A percentile compares a stretch with the other conserved stretches of the same genome.
These are phyloP conservation scores for Selaginella tamariscina DNA, from an alignment of 75 land plant species.

Conservation along the genomic window DNA sequence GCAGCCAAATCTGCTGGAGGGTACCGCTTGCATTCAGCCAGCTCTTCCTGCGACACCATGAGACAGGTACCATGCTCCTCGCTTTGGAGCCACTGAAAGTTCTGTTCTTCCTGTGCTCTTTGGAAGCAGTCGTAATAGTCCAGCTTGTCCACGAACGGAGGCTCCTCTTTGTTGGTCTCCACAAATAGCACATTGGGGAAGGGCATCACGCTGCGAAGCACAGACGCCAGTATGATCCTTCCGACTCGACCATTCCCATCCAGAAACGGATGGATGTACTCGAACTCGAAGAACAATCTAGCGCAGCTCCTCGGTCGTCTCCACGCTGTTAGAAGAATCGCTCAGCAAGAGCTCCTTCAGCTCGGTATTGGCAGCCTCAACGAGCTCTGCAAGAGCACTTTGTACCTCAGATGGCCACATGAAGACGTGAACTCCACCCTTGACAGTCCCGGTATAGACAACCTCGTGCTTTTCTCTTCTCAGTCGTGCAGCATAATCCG, in stretches of 20 bases:
- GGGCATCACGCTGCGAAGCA: neutral
- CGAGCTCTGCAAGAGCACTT: neutral
- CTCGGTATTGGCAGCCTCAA: neutral
- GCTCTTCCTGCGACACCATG: neutral
- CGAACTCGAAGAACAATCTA: conserved; percentile 7
- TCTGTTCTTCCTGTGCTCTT: neutral
- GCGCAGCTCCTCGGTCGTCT: neutral
- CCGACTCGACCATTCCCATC: conserved; percentile 10
- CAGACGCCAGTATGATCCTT: neutral
- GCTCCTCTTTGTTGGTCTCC: neutral
- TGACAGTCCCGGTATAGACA: neutral
- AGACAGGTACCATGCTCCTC: neutral
- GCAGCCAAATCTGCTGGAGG: neutral
- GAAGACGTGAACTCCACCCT: conserved; percentile 3
- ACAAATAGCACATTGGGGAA: conserved; percentile 7
- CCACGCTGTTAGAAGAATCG: neutral
- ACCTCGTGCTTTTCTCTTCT: neutral
- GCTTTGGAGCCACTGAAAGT: neutral
- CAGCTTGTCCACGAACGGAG: conserved; percentile 1
- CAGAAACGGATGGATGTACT: conserved; percentile 3
- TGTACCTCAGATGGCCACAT: neutral
- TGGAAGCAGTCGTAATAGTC: neutral
- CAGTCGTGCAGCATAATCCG: neutral
- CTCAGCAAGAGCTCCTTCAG: neutral
- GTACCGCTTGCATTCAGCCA: neutral